These are phyloP conservation scores for Hylodesmum podocarpum DNA, from an alignment of 306 rosid genomes.

Conservation along the genomic window DNA sequence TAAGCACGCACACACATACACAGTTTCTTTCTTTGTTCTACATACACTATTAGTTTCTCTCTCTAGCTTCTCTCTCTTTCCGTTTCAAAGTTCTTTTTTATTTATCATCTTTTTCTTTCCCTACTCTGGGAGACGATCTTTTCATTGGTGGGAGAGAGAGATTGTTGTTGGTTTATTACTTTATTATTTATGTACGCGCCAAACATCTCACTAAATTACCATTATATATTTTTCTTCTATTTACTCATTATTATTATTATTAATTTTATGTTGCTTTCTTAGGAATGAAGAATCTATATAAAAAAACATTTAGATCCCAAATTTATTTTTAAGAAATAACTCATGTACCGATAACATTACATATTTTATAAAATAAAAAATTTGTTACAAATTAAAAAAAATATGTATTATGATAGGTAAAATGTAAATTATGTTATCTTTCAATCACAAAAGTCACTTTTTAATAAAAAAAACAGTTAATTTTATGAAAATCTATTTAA, in stretches of 20 bases:
- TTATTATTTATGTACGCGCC: constrained; percentile 58
- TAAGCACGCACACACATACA: neutral
- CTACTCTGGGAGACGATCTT: constrained; percentile 2
- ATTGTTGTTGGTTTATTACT: no score
- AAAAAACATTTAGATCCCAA: neutral
- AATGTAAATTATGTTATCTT: no score
- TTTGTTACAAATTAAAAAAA: no score
- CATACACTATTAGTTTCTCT: constrained; percentile 37
- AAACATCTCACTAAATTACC: constrained; percentile 35
- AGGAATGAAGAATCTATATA: neutral
- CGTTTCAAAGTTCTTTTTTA: constrained; percentile 41
- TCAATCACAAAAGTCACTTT: no score
- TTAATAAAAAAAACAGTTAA: no score
- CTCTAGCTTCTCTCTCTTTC: constrained; percentile 39
- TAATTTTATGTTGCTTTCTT: neutral
- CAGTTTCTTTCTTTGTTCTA: constrained; percentile 42
- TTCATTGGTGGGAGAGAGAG: constrained; percentile 30
- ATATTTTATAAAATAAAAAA: no score
- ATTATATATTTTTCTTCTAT: no score
- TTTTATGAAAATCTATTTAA: no score
- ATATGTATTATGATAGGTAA: no score
- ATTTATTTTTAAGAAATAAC: neutral
- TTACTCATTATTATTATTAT: no score
- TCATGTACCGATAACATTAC: no score
- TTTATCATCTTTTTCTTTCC: constrained; percentile 14